A percentile compares a stretch with the other conserved stretches of the same genome.
These are phyloP conservation scores for Lentinula detonsa DNA, from an alignment of 768 basidiomycete species.

Conservation along the genomic window DNA sequence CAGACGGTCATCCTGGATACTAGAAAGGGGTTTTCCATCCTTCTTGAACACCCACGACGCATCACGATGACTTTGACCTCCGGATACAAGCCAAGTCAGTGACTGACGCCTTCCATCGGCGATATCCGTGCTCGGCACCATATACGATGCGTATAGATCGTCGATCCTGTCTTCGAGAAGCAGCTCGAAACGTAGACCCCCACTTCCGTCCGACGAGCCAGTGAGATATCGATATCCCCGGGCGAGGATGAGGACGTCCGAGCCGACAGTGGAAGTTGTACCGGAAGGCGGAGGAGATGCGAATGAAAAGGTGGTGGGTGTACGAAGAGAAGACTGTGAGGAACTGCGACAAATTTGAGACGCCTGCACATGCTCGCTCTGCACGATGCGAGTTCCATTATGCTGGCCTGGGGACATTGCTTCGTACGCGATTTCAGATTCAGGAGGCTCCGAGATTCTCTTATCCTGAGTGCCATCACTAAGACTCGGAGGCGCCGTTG, in stretches of 20 bases:
- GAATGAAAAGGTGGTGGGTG: neutral
- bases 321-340: neutral
- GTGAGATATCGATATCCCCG: neutral
- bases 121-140: neutral
- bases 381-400: too few relatives aligned
- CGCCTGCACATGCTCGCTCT: too few relatives aligned
- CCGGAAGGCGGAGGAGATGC: neutral
- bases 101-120: neutral
- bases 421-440: neutral
- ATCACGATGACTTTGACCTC: neutral
- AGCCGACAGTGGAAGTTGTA: neutral
- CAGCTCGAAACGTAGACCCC: neutral
- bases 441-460: too few relatives aligned
- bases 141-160: neutral
- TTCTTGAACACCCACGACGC: slow-evolving; percentile 1
- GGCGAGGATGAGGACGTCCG: neutral
- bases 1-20: neutral
- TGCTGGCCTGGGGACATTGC: neutral
- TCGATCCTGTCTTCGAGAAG: neutral
- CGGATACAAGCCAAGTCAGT: neutral
- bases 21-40: neutral
- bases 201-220: neutral
- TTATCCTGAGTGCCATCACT: neutral
- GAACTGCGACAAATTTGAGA: neutral
- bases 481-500: neutral